Evolutionary conservation across 2,329 filamentous ascomycete genomes (phyloP), one percentile per base, ranked within the genome.

Genomic region (Blumeriella jaapii): DNA sequence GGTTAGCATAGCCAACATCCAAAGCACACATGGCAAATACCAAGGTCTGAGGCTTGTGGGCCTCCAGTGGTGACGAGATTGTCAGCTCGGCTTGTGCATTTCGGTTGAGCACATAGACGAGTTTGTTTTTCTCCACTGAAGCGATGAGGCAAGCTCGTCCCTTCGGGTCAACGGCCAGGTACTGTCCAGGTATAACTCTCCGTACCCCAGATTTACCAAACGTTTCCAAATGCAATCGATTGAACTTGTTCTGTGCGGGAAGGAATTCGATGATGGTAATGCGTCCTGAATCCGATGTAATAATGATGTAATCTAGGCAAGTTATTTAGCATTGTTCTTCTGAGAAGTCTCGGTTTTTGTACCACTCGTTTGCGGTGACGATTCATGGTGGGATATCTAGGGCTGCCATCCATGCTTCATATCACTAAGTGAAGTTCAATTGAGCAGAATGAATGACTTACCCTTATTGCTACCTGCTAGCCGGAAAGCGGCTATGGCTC

Each of bases 111-210:
- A 98, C 89, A 61, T 98, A 99, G 49, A 98, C 91, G 38, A 99
- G 80, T 65, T 98, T 98, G 65, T 96, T 98, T 71, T 98, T 98
- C 64, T 99, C 93, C 36, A 89, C 71, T 4, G 87, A 89, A 7
- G 91, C 86, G 42, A 96, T 83, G 56, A 99, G 70, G 55, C 89
- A 94, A 36, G 93, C 93, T 63, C 91, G 77, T 37, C 91, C 91
- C 60, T 94, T 94, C 17, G 91, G 91, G 54, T 99, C 91, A 34
- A 85, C 84, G 5, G 89, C 91, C 17, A 99, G 72, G 55, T 95
- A 98, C 59, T 99, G 86, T 41, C 93, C 91, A 2, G 93, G 91
- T 28, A 98, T 75, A 23, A 96, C 89, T 52, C 91, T 78, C 39
- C 93, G 78, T 34, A 96, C 74, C 23, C 91, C 93, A 6, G 91